phyloP scores from a whole-genome alignment of 106 monocot species.

The Ottelia alismoides region DNA sequence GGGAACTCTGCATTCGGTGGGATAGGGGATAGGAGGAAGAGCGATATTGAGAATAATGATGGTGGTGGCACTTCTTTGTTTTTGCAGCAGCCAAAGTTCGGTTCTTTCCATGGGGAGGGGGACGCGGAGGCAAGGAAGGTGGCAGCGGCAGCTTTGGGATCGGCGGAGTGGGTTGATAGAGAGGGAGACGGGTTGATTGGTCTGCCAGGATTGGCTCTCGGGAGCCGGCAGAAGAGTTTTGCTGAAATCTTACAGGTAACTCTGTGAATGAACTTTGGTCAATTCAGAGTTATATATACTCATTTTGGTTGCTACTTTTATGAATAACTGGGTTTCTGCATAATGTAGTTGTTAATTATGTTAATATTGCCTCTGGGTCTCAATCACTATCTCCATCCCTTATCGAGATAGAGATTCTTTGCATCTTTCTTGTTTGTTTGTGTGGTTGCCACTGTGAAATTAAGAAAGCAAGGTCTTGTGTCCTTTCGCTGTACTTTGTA shows the following conservation, averaged over 20 bases:
- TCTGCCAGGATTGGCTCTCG: slow-evolving; percentile 4
- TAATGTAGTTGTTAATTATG: too few species aligned
- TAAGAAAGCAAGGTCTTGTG: too few species aligned
- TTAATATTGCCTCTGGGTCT: too few species aligned
- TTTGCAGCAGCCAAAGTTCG: slow-evolving; percentile 26
- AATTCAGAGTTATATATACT: neutral
- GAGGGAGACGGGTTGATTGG: slow-evolving; percentile 6
- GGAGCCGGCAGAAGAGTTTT: slow-evolving; percentile 5
- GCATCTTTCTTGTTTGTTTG: too few species aligned
- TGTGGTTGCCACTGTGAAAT: too few species aligned
- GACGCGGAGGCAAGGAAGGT: too few species aligned
- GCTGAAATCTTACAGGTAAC: slow-evolving; percentile 12
- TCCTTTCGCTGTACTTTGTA: too few species aligned
- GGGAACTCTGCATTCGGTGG: slow-evolving; percentile 34
- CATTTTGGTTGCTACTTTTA: too few species aligned
- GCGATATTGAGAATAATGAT: neutral
- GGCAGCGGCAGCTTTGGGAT: neutral
- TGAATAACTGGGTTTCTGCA: too few species aligned
- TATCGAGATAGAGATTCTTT: too few species aligned
- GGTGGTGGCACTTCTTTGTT: slow-evolving; percentile 25
- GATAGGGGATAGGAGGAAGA: slow-evolving; percentile 41
- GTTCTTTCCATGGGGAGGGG: slow-evolving; percentile 1
- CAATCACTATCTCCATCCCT: too few species aligned
- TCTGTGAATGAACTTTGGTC: too few species aligned
- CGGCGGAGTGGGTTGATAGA: slow-evolving; percentile 4